Conservation (phyloP, 2,329 filamentous ascomycete species). For the Graphium sp. region DNA sequence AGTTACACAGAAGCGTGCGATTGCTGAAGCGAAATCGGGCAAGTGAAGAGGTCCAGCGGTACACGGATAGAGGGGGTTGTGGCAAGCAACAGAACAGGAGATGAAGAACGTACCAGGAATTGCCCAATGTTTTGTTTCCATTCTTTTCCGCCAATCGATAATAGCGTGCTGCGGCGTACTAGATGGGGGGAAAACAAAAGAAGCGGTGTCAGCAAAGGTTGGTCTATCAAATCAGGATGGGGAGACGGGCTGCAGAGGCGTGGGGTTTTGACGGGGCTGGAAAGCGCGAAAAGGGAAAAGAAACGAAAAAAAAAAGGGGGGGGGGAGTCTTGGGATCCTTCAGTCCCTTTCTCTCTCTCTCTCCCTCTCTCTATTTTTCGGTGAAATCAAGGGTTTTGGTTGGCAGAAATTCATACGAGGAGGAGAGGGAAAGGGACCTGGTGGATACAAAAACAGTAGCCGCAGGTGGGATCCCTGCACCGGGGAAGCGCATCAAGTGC, state of each 20-base stretch:
- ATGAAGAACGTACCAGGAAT: constrained; percentile 64
- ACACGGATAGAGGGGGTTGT: constrained; percentile 5
- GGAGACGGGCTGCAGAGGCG: not conserved
- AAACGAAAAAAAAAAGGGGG: not conserved
- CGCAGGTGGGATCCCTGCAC: too few relatives aligned
- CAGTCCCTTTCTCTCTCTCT: too few relatives aligned
- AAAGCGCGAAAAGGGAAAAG: not conserved
- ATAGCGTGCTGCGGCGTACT: constrained; percentile 76
- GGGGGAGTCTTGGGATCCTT: too few relatives aligned
- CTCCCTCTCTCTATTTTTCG: too few relatives aligned
- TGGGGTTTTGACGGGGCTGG: not conserved
- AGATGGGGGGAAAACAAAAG: constrained; percentile 7
- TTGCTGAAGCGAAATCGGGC: too few relatives aligned
- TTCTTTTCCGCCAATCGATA: constrained; percentile 80
- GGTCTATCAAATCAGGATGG: not conserved
- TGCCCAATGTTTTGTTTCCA: constrained; percentile 80
- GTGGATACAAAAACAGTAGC: not conserved
- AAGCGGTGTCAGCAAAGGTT: not conserved
- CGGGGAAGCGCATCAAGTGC: too few relatives aligned
- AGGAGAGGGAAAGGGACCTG: too few relatives aligned
- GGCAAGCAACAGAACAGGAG: constrained; percentile 8
- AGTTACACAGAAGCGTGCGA: too few relatives aligned
- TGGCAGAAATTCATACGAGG: too few relatives aligned
- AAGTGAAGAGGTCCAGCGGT: too few relatives aligned
- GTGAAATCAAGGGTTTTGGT: too few relatives aligned